phyloP scores from a whole-genome alignment of 2,329 filamentous ascomycete genomes.

The Coniochaeta ligniaria region DNA sequence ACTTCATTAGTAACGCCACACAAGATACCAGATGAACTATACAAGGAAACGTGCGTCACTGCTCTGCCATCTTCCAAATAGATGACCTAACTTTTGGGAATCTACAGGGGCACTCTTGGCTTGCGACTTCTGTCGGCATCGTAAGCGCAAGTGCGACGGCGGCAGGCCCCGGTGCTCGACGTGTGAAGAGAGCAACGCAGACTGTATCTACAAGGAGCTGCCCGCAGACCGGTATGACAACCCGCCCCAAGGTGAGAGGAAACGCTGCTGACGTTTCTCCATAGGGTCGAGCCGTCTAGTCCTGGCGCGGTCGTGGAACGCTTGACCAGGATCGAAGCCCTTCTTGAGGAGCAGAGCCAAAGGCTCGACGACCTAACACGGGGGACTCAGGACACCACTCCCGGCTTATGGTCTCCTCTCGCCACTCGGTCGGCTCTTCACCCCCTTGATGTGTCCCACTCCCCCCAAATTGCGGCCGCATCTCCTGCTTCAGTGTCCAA shows the following conservation, averaged over 20 bases:
- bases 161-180: background rate
- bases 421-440: background rate
- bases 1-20: slow-evolving; percentile 5
- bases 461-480: slow-evolving; percentile 3
- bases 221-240: slow-evolving; percentile 19
- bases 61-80: background rate
- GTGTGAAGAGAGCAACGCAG: slow-evolving; percentile 4
- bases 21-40: slow-evolving; percentile 21
- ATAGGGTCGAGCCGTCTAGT: slow-evolving; percentile 24
- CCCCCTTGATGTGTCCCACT: background rate
- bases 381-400: background rate
- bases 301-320: slow-evolving; percentile 26
- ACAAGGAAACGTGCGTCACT: slow-evolving; percentile 25
- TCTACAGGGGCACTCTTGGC: slow-evolving; percentile 27
- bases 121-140: slow-evolving; percentile 24
- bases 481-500: slow-evolving; percentile 7
- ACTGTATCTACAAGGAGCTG: slow-evolving; percentile 4
- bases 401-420: background rate
- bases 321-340: slow-evolving; percentile 27
- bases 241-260: background rate
- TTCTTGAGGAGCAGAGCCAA: slow-evolving; percentile 17
- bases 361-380: slow-evolving; percentile 10
- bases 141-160: slow-evolving; percentile 8
- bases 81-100: slow-evolving; percentile 4
- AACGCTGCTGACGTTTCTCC: slow-evolving; percentile 6